phyloP scores from a whole-genome alignment of 2,329 filamentous ascomycete species.

The Stachybotrys chlorohalonatus region DNA sequence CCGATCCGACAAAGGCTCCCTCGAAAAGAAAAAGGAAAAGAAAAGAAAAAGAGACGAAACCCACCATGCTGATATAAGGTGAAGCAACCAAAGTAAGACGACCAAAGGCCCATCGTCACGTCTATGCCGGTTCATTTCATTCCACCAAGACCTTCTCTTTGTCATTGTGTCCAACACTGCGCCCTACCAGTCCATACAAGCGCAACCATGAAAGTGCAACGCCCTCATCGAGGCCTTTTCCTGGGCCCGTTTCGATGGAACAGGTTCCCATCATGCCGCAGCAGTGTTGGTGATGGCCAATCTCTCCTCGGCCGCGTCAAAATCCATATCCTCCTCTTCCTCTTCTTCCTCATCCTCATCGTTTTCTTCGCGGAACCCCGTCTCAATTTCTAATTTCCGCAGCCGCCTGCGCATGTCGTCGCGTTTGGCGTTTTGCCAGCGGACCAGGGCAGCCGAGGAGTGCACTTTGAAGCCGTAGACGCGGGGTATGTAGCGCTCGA shows the following conservation, averaged over 20 bases:
- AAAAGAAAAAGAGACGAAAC: neutral
- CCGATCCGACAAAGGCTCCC: neutral
- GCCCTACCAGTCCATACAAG: too few relatives aligned
- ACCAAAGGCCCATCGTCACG: neutral
- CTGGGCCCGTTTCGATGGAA: neutral
- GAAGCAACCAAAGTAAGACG: neutral
- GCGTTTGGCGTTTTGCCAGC: constrained; percentile 80
- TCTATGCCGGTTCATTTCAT: neutral
- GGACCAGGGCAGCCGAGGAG: constrained; percentile 73
- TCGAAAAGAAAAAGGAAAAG: neutral
- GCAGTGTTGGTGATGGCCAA: neutral
- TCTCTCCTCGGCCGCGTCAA: constrained; percentile 16
- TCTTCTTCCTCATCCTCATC: constrained; percentile 51
- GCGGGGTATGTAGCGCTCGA: constrained; percentile 77
- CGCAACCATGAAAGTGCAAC: too few relatives aligned
- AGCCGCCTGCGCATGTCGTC: constrained; percentile 77
- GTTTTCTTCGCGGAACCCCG: constrained; percentile 66
- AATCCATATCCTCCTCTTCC: constrained; percentile 33
- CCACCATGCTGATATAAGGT: neutral
- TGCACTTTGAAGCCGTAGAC: constrained; percentile 97
- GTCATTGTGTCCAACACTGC: too few relatives aligned
- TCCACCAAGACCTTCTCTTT: neutral
- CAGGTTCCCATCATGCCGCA: neutral
- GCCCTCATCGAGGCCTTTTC: too few relatives aligned
- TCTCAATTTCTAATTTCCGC: constrained; percentile 61